Evolutionary conservation across 1,284 basidiomycete species (phyloP).

Genomic region (Cutaneotrichosporon sp.): DNA sequence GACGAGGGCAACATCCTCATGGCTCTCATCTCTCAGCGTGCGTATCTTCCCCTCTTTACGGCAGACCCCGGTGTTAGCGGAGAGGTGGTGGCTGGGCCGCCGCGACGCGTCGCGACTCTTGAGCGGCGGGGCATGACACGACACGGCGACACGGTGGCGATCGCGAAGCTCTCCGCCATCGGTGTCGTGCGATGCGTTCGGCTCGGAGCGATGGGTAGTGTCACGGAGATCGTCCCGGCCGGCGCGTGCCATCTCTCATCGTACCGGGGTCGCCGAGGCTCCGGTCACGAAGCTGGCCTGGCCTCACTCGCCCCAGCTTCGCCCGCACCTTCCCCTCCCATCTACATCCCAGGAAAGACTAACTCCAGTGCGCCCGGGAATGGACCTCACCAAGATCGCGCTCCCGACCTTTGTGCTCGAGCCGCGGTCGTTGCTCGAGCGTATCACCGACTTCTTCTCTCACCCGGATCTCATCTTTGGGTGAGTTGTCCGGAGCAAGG

Average conservation of each 20-base stretch:
- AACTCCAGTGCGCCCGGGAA: conserved; percentile 75
- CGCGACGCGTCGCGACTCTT: background rate
- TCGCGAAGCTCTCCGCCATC: background rate
- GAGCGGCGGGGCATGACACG: background rate
- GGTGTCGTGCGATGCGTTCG: background rate
- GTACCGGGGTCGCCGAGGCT: background rate
- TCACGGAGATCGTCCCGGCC: background rate
- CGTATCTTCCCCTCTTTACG: conserved; percentile 30
- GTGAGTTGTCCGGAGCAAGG: conserved; percentile 45
- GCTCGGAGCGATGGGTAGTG: background rate
- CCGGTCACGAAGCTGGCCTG: background rate
- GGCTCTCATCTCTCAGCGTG: conserved; percentile 52
- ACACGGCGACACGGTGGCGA: background rate
- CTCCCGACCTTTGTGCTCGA: conserved; percentile 94
- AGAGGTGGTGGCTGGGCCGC: background rate
- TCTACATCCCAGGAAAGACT: background rate
- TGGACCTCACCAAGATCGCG: conserved; percentile 93
- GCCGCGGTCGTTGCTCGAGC: conserved; percentile 83
- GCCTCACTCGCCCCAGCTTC: background rate
- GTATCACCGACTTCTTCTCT: conserved; percentile 98
- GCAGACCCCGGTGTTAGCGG: no score
- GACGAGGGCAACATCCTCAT: conserved; percentile 54
- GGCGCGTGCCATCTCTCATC: background rate
- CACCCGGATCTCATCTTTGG: conserved; percentile 91
- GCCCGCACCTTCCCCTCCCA: background rate